phyloP scores from a whole-genome alignment of 2,329 filamentous ascomycete genomes.

The Daldinia eschscholtzii region DNA sequence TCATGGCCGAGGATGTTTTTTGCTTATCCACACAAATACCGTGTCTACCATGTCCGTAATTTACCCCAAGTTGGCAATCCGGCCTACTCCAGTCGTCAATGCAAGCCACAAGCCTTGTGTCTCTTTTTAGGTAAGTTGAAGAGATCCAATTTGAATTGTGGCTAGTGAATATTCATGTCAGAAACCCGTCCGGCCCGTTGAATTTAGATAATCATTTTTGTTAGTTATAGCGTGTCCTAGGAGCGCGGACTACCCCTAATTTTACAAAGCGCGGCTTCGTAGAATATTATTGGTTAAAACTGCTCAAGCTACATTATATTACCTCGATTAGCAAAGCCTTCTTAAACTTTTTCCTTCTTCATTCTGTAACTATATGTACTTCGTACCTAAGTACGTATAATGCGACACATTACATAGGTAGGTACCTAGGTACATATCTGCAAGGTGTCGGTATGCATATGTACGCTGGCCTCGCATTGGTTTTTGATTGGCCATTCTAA shows the following conservation, averaged over 20 bases:
- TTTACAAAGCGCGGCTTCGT: neutral
- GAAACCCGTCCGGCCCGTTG: neutral
- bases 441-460: slow-evolving; percentile 7
- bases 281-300: neutral
- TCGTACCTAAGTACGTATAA: neutral
- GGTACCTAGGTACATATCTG: neutral
- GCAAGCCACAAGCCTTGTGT: neutral
- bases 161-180: neutral
- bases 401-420: neutral
- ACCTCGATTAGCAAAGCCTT: neutral
- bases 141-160: neutral
- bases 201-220: neutral
- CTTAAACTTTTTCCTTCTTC: neutral
- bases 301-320: neutral
- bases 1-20: neutral
- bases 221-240: neutral
- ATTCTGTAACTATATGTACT: neutral
- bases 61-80: neutral
- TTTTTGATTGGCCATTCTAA: neutral
- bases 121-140: neutral
- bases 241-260: neutral
- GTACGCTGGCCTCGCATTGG: neutral
- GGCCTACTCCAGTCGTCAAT: neutral
- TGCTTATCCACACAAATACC: neutral
- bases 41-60: too few species aligned